Evolutionary conservation across 129 eudicot species (phyloP).

Genomic region (Flaveria bidentis): DNA sequence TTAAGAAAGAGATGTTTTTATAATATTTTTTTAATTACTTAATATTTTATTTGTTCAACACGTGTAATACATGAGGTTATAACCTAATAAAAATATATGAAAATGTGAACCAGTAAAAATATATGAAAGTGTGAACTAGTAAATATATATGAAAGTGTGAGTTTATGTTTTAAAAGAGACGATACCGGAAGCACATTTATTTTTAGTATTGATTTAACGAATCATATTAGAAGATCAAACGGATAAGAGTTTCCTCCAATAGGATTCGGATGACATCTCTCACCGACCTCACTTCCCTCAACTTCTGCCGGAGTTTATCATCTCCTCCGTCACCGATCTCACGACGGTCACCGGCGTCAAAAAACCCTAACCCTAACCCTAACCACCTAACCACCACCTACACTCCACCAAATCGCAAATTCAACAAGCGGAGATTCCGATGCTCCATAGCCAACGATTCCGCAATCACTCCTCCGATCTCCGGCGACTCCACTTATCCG

Average conservation of each 20-base stretch:
- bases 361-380: background rate
- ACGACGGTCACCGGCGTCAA: background rate
- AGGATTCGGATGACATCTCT: constrained; percentile 37
- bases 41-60: too few relatives aligned
- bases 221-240: background rate
- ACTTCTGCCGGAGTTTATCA: constrained; percentile 18
- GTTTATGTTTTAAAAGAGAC: too few relatives aligned
- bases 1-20: too few relatives aligned
- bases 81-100: too few relatives aligned
- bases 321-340: constrained; percentile 25
- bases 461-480: constrained; percentile 28
- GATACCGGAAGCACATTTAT: too few relatives aligned
- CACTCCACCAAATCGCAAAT: background rate
- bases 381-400: background rate
- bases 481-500: constrained; percentile 21
- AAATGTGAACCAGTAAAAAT: too few relatives aligned
- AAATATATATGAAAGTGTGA: too few relatives aligned
- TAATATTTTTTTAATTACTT: too few relatives aligned
- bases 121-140: too few relatives aligned
- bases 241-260: constrained; percentile 4
- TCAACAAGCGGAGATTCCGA: constrained; percentile 16
- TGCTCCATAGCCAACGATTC: constrained; percentile 47
- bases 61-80: too few relatives aligned
- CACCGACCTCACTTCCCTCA: constrained; percentile 19
- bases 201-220: too few relatives aligned